phyloP scores from a whole-genome alignment of 768 basidiomycete species.

The Rhizopogon vesiculosus region DNA sequence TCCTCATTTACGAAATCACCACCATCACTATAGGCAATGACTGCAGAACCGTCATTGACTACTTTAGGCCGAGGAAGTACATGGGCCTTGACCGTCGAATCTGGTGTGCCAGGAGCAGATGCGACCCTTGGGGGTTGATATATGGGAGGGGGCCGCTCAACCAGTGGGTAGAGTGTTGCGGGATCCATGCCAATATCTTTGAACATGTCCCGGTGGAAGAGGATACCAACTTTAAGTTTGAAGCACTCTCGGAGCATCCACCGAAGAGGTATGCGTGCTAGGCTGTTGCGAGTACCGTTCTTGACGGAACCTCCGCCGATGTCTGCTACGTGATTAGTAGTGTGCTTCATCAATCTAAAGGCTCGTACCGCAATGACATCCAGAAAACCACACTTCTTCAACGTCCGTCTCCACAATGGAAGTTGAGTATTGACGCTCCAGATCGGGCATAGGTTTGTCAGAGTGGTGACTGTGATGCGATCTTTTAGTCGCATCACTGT shows the following conservation, averaged over 20 bases:
- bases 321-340: constrained; percentile 34
- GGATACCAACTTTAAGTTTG: constrained; percentile 48
- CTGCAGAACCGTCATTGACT: constrained; percentile 5
- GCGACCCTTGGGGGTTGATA: constrained; percentile 16
- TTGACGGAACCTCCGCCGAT: constrained; percentile 68
- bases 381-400: constrained; percentile 79
- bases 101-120: constrained; percentile 11
- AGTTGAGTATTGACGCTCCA: constrained; percentile 36
- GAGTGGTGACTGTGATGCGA: constrained; percentile 8
- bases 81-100: constrained; percentile 7
- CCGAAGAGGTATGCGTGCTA: constrained; percentile 68
- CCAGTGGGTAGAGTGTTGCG: constrained; percentile 39
- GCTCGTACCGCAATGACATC: constrained; percentile 61
- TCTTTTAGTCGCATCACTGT: constrained; percentile 1
- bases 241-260: constrained; percentile 77
- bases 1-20: constrained; percentile 41
- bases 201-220: constrained; percentile 47
- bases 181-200: constrained; percentile 43
- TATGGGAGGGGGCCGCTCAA: constrained; percentile 36
- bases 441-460: constrained; percentile 22
- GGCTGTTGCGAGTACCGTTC: constrained; percentile 51
- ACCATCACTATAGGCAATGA: constrained; percentile 16
- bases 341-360: background rate
- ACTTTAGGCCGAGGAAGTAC: constrained; percentile 12
- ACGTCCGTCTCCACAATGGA: constrained; percentile 47